Evolutionary conservation across 108 stramenopile genomes (phyloP).

Genomic region (Mediolabrus comicus): DNA sequence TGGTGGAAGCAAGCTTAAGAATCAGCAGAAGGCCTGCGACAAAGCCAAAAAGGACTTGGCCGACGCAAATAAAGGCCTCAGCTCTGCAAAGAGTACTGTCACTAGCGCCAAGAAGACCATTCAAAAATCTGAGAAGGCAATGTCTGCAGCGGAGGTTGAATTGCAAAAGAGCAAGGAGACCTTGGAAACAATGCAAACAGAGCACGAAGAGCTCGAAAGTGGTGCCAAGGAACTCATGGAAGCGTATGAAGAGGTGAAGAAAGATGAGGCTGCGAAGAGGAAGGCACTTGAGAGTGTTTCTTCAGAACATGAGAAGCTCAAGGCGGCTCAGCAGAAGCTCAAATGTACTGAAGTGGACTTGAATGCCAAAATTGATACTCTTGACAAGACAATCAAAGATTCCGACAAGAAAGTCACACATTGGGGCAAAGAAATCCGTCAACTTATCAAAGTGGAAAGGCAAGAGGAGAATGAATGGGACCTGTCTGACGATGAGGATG

Average conservation of each 20-base stretch:
- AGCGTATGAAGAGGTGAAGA: slow-evolving; percentile 77
- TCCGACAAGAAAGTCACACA: slow-evolving; percentile 52
- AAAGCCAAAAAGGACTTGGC: slow-evolving; percentile 59
- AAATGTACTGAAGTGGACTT: slow-evolving; percentile 83
- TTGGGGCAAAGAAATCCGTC: slow-evolving; percentile 70
- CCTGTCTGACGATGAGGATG: slow-evolving; percentile 61
- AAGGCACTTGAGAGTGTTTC: slow-evolving; percentile 58
- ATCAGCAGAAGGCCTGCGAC: slow-evolving; percentile 77
- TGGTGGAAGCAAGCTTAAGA: slow-evolving; percentile 87
- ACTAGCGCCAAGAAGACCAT: slow-evolving; percentile 58
- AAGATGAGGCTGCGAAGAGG: slow-evolving; percentile 67
- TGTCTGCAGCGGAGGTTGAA: slow-evolving; percentile 53
- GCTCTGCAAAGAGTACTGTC: slow-evolving; percentile 74
- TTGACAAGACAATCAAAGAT: slow-evolving; percentile 74
- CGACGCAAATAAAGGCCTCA: slow-evolving; percentile 65
- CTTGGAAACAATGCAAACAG: slow-evolving; percentile 60
- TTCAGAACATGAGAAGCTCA: slow-evolving; percentile 69
- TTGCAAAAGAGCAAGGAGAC: slow-evolving; percentile 44
- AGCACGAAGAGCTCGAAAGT: slow-evolving; percentile 64
- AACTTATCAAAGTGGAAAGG: slow-evolving; percentile 54
- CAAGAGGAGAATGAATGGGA: slow-evolving; percentile 60
- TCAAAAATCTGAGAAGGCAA: slow-evolving; percentile 63
- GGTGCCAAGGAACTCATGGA: slow-evolving; percentile 66
- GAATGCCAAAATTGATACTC: slow-evolving; percentile 66
- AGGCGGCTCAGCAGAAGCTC: slow-evolving; percentile 63